Conservation (phyloP, 1,284 basidiomycete genomes). For the Malassezia sympodialis region DNA sequence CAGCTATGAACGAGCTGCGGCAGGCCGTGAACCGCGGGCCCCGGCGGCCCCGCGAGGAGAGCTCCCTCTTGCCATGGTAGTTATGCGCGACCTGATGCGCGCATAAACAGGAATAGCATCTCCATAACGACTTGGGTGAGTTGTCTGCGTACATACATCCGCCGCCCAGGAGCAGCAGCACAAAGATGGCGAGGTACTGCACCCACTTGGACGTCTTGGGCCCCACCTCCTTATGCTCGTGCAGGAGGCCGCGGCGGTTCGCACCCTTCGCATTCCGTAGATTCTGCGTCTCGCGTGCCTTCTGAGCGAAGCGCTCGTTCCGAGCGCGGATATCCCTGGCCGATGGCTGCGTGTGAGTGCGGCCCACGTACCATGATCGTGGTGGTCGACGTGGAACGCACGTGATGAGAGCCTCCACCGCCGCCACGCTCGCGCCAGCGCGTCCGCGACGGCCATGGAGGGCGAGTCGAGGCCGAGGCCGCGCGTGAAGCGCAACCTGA, state of each 20-base stretch:
- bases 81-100: neutral
- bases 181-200: conserved; percentile 10
- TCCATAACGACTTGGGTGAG: conserved; percentile 16
- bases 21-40: neutral
- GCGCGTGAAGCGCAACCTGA: conserved; percentile 18
- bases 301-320: conserved; percentile 11
- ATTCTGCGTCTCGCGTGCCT: conserved; percentile 16
- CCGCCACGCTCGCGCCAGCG: neutral
- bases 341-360: conserved; percentile 12
- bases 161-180: conserved; percentile 9
- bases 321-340: conserved; percentile 12
- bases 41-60: neutral
- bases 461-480: neutral
- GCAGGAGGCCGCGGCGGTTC: conserved; percentile 10
- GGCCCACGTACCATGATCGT: conserved; percentile 5
- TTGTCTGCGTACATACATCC: conserved; percentile 9
- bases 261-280: conserved; percentile 1
- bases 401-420: neutral
- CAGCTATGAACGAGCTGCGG: conserved; percentile 18
- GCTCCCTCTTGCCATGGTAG: conserved; percentile 5
- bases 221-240: conserved; percentile 1
- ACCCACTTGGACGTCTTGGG: neutral
- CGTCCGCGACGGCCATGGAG: neutral
- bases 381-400: neutral
- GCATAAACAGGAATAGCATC: conserved; percentile 8